Conservation (phyloP, 1,139 yeast genomes). For the Debaryomyces coudertii region DNA sequence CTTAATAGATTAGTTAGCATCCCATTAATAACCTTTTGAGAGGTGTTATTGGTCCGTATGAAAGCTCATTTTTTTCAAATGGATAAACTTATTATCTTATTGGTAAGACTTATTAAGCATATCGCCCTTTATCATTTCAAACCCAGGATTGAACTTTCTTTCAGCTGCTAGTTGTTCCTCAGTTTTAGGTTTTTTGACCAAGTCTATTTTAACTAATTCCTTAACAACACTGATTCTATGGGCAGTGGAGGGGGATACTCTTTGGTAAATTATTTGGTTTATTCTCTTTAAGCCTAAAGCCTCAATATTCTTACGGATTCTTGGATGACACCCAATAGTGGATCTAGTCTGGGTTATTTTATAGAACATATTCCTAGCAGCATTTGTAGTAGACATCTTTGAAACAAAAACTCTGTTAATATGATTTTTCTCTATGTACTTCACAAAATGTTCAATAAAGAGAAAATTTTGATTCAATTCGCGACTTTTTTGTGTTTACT, state of each 20-base stretch:
- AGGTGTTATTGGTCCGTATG: not conserved
- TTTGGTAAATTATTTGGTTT: slow-evolving; percentile 73
- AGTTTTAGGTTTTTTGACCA: slow-evolving; percentile 57
- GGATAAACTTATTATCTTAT: not conserved
- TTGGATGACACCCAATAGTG: slow-evolving; percentile 80
- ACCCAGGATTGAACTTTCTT: slow-evolving; percentile 70
- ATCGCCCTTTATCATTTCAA: slow-evolving; percentile 28
- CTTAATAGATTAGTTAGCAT: not conserved
- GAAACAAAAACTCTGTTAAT: not conserved
- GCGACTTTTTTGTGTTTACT: not conserved
- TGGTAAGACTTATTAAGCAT: slow-evolving; percentile 14
- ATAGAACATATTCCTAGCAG: slow-evolving; percentile 33
- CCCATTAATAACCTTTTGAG: not conserved
- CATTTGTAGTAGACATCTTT: slow-evolving; percentile 2
- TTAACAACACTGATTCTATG: slow-evolving; percentile 83
- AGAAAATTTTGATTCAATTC: slow-evolving; percentile 3
- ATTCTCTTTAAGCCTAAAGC: slow-evolving; percentile 78
- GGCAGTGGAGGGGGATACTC: slow-evolving; percentile 77
- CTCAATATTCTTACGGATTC: slow-evolving; percentile 62
- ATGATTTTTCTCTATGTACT: not conserved
- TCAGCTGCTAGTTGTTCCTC: slow-evolving; percentile 54
- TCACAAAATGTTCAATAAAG: not conserved
- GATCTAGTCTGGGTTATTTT: slow-evolving; percentile 81
- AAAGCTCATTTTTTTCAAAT: not conserved
- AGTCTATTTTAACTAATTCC: slow-evolving; percentile 85